Conservation (phyloP, 192 early-diverging fungal genomes). For the Mortierella claussenii region DNA sequence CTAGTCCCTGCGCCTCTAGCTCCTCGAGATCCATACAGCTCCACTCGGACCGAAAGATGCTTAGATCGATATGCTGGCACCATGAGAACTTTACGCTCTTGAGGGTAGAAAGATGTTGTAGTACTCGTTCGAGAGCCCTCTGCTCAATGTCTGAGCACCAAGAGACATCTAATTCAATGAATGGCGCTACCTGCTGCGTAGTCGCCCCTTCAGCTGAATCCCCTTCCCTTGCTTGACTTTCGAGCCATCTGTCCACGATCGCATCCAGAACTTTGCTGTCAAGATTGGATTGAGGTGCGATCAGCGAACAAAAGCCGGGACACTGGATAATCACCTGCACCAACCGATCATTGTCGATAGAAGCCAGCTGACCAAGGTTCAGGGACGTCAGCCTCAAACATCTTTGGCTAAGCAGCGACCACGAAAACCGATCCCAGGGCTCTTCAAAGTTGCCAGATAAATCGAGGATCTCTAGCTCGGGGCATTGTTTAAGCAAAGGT, state of each 20-base stretch:
- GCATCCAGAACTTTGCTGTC: neutral
- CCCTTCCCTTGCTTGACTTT: too few species aligned
- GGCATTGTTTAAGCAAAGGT: conserved; percentile 8
- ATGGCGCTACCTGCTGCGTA: neutral
- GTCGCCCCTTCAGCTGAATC: neutral
- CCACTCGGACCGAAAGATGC: conserved; percentile 1
- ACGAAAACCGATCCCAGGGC: conserved; percentile 1
- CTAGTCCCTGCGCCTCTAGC: conserved; percentile 10
- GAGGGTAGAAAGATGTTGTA: neutral
- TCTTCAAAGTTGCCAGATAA: conserved; percentile 11
- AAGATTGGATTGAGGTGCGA: conserved; percentile 11
- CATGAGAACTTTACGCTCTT: conserved; percentile 8
- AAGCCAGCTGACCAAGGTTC: neutral
- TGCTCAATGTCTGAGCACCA: conserved; percentile 7
- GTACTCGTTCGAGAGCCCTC: neutral
- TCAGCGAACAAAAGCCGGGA: conserved; percentile 1
- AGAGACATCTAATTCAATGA: conserved; percentile 7
- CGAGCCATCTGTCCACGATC: conserved; percentile 12
- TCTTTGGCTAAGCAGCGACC: neutral
- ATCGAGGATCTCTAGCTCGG: neutral
- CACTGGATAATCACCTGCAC: neutral
- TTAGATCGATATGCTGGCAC: conserved; percentile 3
- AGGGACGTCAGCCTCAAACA: conserved; percentile 8
- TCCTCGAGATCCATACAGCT: neutral
- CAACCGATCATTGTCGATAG: conserved; percentile 12